Evolutionary conservation across 768 basidiomycete species (phyloP).

Genomic region (Chalciporus pseudorubinellus): DNA sequence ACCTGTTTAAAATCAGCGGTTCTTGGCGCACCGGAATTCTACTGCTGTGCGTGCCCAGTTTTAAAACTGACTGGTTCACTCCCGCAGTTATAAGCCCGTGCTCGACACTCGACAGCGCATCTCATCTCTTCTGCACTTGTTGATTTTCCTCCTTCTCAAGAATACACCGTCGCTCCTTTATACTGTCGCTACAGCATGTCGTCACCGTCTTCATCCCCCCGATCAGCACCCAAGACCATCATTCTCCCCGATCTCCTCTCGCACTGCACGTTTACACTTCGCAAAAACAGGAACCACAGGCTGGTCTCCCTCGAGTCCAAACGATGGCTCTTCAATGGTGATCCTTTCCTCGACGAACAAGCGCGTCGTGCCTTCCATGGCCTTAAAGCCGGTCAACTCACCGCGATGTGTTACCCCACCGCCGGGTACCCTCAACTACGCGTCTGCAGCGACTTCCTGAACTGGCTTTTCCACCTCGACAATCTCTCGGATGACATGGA

Average conservation of each 20-base stretch:
- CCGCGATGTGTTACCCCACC: constrained; percentile 45
- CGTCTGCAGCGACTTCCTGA: constrained; percentile 74
- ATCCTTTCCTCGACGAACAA: constrained; percentile 48
- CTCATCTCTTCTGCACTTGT: neutral
- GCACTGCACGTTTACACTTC: constrained; percentile 61
- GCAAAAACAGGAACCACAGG: constrained; percentile 56
- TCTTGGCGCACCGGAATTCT: neutral
- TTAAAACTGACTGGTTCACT: constrained; percentile 12
- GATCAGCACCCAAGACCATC: no score
- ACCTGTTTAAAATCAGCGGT: constrained; percentile 8
- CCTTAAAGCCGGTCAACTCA: constrained; percentile 68
- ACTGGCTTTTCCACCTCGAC: constrained; percentile 76
- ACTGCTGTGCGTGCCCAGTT: constrained; percentile 6
- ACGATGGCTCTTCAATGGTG: constrained; percentile 65
- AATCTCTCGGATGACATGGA: constrained; percentile 81
- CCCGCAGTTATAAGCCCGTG: constrained; percentile 10
- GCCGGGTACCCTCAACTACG: constrained; percentile 60
- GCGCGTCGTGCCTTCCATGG: constrained; percentile 62
- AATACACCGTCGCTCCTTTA: constrained; percentile 12
- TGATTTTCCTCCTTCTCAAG: neutral
- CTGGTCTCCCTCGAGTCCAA: constrained; percentile 63
- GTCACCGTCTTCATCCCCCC: no score
- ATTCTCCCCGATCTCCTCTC: constrained; percentile 78
- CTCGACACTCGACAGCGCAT: neutral
- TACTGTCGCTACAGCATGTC: constrained; percentile 25